Evolutionary conservation across 179 eudicot genomes (phyloP).

Genomic region (Dionaea muscipula): DNA sequence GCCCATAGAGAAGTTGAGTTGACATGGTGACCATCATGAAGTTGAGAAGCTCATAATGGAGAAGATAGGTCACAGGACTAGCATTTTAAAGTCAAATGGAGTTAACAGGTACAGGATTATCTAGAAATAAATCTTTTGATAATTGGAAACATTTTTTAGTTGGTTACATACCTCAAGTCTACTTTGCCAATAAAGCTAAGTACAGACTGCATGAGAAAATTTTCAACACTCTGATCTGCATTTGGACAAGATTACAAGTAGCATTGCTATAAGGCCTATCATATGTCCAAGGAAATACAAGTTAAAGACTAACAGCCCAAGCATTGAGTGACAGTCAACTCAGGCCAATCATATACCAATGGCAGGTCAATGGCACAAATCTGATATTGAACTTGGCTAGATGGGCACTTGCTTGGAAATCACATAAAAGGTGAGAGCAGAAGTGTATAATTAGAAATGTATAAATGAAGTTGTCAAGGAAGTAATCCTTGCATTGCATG

Average conservation of each 20-base stretch:
- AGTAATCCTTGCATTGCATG: too few relatives aligned
- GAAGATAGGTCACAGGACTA: slow-evolving; percentile 65
- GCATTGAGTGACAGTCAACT: too few relatives aligned
- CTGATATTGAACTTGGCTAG: too few relatives aligned
- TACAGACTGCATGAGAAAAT: slow-evolving; percentile 40
- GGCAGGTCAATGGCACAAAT: too few relatives aligned
- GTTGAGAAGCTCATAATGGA: slow-evolving; percentile 75
- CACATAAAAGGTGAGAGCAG: too few relatives aligned
- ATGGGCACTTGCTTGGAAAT: too few relatives aligned
- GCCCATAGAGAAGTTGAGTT: slow-evolving; percentile 85
- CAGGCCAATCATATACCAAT: too few relatives aligned
- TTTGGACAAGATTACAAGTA: slow-evolving; percentile 1
- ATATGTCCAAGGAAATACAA: not conserved
- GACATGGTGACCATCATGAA: slow-evolving; percentile 86
- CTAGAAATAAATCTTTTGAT: slow-evolving; percentile 15
- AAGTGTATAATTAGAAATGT: too few relatives aligned
- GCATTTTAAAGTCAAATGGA: slow-evolving; percentile 10
- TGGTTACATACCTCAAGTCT: slow-evolving; percentile 55
- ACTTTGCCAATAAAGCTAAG: slow-evolving; percentile 63
- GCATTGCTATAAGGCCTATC: not conserved
- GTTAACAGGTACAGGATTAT: not conserved
- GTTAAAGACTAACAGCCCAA: too few relatives aligned
- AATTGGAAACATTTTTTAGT: slow-evolving; percentile 2
- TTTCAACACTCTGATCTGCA: slow-evolving; percentile 54
- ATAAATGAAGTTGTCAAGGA: too few relatives aligned